Conservation (phyloP, 2,329 filamentous ascomycete species). For the Metarhizium rileyi region DNA sequence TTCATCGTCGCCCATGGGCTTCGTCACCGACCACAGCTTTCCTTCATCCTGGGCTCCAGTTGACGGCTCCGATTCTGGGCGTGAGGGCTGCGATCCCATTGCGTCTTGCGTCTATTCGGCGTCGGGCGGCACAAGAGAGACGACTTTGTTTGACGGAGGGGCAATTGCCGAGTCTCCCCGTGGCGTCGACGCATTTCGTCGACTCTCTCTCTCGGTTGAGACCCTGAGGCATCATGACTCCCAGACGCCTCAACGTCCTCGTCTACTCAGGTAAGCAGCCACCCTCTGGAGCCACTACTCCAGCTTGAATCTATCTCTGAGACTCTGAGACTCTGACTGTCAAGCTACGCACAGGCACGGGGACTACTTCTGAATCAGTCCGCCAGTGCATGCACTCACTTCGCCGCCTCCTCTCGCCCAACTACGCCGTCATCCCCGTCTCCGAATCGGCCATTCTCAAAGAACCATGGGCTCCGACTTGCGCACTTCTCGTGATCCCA, state of each 20-base stretch:
- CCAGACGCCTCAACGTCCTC: constrained; percentile 75
- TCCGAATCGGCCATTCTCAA: constrained; percentile 70
- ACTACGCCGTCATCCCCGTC: constrained; percentile 87
- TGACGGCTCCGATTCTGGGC: background rate
- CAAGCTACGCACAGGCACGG: constrained; percentile 51
- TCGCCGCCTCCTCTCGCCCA: constrained; percentile 73
- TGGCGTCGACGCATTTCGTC: background rate
- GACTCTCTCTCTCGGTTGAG: background rate
- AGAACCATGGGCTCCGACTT: constrained; percentile 83
- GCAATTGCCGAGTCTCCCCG: constrained; percentile 2
- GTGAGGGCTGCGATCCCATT: constrained; percentile 8
- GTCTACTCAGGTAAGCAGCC: constrained; percentile 69
- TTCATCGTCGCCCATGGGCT: constrained; percentile 53
- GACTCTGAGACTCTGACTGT: background rate
- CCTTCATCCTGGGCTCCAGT: constrained; percentile 44
- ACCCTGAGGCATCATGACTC: constrained; percentile 40
- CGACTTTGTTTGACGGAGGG: background rate
- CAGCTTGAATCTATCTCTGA: too few species aligned
- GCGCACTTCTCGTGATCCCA: constrained; percentile 82
- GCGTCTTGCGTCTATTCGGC: background rate
- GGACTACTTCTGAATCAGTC: constrained; percentile 80
- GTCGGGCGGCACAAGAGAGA: background rate
- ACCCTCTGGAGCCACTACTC: background rate
- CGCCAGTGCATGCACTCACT: constrained; percentile 82
- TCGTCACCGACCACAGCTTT: constrained; percentile 26